Evolutionary conservation across 2,329 filamentous ascomycete genomes (phyloP).

Genomic region (Colletotrichum sp.): DNA sequence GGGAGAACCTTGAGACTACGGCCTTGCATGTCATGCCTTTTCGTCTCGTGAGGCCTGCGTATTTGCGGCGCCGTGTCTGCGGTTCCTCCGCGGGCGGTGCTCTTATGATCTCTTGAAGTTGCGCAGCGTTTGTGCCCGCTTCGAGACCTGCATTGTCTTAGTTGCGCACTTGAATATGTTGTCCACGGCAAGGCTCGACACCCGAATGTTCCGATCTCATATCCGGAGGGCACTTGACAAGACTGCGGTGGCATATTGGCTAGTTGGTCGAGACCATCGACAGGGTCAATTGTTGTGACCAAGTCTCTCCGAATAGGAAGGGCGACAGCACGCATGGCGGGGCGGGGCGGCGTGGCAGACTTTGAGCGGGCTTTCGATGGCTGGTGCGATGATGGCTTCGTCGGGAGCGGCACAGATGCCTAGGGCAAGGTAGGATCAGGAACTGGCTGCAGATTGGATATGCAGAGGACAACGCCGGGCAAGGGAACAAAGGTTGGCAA

Average conservation of each 20-base stretch:
- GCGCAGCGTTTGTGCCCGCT: neutral
- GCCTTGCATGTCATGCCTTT: neutral
- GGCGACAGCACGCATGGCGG: neutral
- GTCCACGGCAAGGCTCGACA: neutral
- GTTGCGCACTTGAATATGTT: neutral
- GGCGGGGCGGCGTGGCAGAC: constrained; percentile 2
- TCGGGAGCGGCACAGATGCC: constrained; percentile 7
- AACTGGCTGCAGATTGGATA: neutral
- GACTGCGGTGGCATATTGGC: neutral
- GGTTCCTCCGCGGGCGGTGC: neutral
- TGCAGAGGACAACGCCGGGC: neutral
- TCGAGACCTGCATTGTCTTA: neutral
- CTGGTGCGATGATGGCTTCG: neutral
- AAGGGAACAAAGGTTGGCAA: neutral
- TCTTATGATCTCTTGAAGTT: neutral
- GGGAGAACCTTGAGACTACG: neutral
- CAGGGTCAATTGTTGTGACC: neutral
- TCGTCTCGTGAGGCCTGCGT: neutral
- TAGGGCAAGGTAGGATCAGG: neutral
- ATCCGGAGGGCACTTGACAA: neutral
- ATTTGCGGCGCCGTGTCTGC: neutral
- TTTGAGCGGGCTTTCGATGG: neutral
- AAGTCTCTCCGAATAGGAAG: neutral
- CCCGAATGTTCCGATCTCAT: neutral
- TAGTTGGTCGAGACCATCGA: neutral